A percentile compares a stretch with the other conserved stretches of the same genome.
Evolutionary conservation across 2,329 filamentous ascomycete genomes (phyloP).

Genomic region (Aspergillus unguis): DNA sequence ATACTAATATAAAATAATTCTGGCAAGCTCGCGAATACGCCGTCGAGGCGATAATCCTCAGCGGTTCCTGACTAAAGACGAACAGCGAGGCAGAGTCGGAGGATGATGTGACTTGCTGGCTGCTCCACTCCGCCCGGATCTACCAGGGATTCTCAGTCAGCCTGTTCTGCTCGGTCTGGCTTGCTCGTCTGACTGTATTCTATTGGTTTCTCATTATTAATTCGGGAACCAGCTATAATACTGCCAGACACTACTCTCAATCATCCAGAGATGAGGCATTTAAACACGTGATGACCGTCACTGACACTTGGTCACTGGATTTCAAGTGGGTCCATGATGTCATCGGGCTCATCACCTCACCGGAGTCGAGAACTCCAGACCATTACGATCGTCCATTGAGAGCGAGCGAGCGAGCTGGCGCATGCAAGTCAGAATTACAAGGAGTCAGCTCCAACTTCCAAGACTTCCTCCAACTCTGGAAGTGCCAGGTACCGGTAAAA

Average conservation of each 20-base stretch:
- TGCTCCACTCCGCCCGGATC: constrained; percentile 14
- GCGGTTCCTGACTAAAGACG: constrained; percentile 21
- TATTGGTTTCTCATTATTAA: no score
- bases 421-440: neutral
- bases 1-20: neutral
- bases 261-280: no score
- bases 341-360: no score
- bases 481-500: neutral
- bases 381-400: no score
- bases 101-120: constrained; percentile 14
- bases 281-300: no score
- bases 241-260: no score
- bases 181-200: no score
- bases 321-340: no score
- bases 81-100: constrained; percentile 10
- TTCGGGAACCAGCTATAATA: no score
- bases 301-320: no score
- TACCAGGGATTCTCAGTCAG: constrained; percentile 1
- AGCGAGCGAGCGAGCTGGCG: neutral
- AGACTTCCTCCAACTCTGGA: no score
- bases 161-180: neutral
- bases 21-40: neutral
- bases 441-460: neutral
- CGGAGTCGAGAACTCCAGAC: no score
- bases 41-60: constrained; percentile 9